phyloP scores from a whole-genome alignment of 768 basidiomycete species.

The Tremella fuciformis region DNA sequence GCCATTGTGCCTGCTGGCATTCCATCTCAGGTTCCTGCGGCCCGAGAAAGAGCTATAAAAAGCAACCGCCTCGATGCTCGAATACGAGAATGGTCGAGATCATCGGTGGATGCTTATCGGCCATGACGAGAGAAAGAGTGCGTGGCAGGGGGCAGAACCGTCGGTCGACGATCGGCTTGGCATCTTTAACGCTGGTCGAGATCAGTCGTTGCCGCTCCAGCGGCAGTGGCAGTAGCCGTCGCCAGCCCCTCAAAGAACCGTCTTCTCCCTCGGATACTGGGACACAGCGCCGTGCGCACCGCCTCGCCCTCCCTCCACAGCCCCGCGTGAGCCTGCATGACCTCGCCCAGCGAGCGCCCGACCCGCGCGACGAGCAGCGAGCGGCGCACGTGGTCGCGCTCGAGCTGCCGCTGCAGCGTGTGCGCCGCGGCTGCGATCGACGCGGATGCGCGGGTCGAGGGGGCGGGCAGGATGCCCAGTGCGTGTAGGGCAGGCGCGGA shows the following conservation, averaged over 20 bases:
- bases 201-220: too few species aligned
- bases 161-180: too few species aligned
- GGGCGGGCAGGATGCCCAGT: conserved; percentile 3
- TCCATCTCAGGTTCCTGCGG: too few species aligned
- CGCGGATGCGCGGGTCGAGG: background rate
- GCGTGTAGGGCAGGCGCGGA: background rate
- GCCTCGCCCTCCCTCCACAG: conserved; percentile 6
- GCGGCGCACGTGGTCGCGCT: conserved; percentile 7
- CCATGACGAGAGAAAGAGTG: too few species aligned
- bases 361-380: conserved; percentile 2
- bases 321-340: background rate
- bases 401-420: background rate
- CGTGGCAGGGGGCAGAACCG: too few species aligned
- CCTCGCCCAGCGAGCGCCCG: conserved; percentile 4
- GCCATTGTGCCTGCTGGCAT: too few species aligned
- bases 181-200: too few species aligned
- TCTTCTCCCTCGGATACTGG: conserved; percentile 15
- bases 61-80: too few species aligned
- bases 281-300: conserved; percentile 13
- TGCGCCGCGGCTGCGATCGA: conserved; percentile 3
- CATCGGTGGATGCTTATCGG: too few species aligned
- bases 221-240: too few species aligned
- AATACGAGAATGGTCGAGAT: too few species aligned
- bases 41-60: too few species aligned
- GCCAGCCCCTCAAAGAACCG: conserved; percentile 2